Conservation (phyloP, 148 eudicot genomes). For the Chenopodium album region DNA sequence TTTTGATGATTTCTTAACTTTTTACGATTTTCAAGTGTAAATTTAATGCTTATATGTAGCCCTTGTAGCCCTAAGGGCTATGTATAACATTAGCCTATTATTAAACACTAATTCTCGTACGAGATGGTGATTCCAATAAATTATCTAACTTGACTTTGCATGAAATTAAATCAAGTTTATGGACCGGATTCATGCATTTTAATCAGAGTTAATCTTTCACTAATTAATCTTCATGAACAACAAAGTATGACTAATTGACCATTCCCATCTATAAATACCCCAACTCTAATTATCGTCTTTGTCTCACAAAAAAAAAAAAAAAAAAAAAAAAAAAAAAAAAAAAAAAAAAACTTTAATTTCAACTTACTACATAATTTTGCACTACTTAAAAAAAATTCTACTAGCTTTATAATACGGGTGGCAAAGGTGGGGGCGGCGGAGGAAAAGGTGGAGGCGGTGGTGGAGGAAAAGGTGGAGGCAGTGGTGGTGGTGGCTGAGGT, state of each 20-base stretch:
- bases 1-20: too few species aligned
- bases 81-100: too few species aligned
- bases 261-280: background rate
- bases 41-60: too few species aligned
- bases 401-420: background rate
- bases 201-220: background rate
- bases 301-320: background rate
- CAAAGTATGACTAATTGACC: background rate
- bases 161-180: background rate
- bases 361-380: background rate
- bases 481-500: background rate
- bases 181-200: background rate
- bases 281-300: background rate
- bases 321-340: too few species aligned
- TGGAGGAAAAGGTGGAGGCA: background rate
- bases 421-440: conserved; percentile 16
- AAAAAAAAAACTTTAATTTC: background rate
- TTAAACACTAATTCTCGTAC: background rate
- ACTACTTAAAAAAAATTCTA: too few species aligned
- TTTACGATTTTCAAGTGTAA: too few species aligned
- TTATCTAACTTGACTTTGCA: background rate
- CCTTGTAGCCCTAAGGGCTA: too few species aligned
- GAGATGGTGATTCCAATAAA: background rate
- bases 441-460: conserved; percentile 6
- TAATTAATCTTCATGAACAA: background rate